Base-by-base conservation (phyloP, 345 rosid species). In the Trapa bicornis region DNA sequence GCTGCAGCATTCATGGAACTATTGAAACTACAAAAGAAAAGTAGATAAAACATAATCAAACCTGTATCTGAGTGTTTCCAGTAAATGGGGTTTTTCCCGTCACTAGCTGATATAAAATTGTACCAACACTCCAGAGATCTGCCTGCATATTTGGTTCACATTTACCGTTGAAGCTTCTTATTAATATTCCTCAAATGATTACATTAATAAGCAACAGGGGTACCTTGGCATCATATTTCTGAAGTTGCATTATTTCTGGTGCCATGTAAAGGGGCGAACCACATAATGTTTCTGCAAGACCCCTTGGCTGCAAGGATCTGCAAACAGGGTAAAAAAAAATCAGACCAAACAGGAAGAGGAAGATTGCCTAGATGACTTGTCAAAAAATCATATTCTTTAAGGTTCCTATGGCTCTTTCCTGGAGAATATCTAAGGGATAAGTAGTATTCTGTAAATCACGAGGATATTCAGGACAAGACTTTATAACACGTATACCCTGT, bases 191-290 rank as follows among this genome's bases (percentile, higher is more conserved):
- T 66, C 47, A 48, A 48, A 64, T 16, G 1, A 29, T 52, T 42
- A 70, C 48, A 37, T 5, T 37, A 37, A 67, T 35, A 39, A 45
- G 37, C 70, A 45, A n/a, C 52, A 70, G 74, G 75, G 72, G 78
- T 78, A 94, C 99, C 96, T 91, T 94, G 7, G 96, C 97, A 73
- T 94, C 99, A 79, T 94, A 94, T 84, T 94, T 94, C 76, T 89
- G 96, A 78, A 83, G 85, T 73, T 87, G 97, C 99, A 94, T 94
- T 74, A 94, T 94, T 82, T 94, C 99, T 15, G 99, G 99, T 75
- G 99, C 99, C 97, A 94, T 94, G 78, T 94, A 94, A 76, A 94
- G 91, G 5, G 99, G 99, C 52, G 99, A 94, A 71, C 99, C 99
- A 52, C 99, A 94, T 73, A 94, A 74, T 37, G 99, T 94, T 83